Base-by-base conservation (phyloP, 352 stramenopile species). In the Phytophthora sp. region DNA sequence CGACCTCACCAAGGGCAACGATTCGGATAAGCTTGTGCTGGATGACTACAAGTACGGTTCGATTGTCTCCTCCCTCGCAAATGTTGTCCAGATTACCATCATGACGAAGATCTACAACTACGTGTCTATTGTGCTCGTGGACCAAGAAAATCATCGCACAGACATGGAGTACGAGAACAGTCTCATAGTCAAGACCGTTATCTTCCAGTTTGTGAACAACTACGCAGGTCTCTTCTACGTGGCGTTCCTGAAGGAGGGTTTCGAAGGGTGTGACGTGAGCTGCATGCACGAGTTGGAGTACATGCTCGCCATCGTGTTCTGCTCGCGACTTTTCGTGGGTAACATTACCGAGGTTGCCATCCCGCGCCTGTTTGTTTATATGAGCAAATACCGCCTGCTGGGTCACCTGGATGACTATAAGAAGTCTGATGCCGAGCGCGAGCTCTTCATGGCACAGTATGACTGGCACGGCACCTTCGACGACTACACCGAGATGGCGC, bases 121-220 rank as follows among this genome's bases (percentile, higher is more conserved):
- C 37, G 73, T 98, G 31, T 95, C 91, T 11, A 87, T 88, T 27
- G 68, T 85, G 38, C 78, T 98, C 48, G 97, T 96, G 42, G 82
- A 97, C 54, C 95, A 94, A 66, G 95, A 98, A 72, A 98, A 98
- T 64, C 93, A 98, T 63, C 78, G 90, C 57, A 97, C 89, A 6
- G 76, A 97, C 60, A 76, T 84, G 49, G 81, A 89, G 48, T 93
- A 97, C 66, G 76, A 97, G 55, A 97, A 97, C 74, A 96, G 87
- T 67, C 61, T 98, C 35, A 97, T 98, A 54, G 63, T 97, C 54
- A 98, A 98, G 78, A 94, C 91, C 56, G 89, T 98, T 53, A 86
- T 98, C 42, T 98, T 98, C 71, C 93, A 98, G 79, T 97, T 97
- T 35, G 96, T 98, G 66, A 97, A 98, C 81, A 96, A 96, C 61